phyloP scores from a whole-genome alignment of 805 yeast species.

The Wickerhamiella alocasiicola region DNA sequence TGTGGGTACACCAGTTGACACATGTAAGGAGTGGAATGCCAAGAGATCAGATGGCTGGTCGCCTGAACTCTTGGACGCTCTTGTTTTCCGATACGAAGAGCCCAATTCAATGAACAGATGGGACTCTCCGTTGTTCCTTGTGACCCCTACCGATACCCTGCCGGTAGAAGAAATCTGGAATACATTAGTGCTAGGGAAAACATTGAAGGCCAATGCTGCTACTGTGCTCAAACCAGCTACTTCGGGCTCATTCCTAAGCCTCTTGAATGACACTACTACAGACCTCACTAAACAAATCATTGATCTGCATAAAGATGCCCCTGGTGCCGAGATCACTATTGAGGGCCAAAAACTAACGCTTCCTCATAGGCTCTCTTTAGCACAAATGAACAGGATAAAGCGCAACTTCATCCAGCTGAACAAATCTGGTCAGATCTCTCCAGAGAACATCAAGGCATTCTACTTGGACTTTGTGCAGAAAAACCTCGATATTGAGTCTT shows the following conservation, averaged over 20 bases:
- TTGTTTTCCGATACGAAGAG: slow-evolving; percentile 83
- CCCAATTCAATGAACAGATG: slow-evolving; percentile 77
- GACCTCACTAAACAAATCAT: slow-evolving; percentile 49
- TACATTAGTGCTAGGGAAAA: slow-evolving; percentile 37
- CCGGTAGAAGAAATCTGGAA: slow-evolving; percentile 53
- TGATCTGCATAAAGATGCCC: slow-evolving; percentile 44
- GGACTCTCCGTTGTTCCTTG: slow-evolving; percentile 83
- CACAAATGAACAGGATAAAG: slow-evolving; percentile 72
- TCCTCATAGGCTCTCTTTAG: slow-evolving; percentile 54
- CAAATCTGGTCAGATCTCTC: slow-evolving; percentile 62
- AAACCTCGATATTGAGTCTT: slow-evolving; percentile 33
- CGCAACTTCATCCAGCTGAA: slow-evolving; percentile 75
- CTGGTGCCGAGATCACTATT: slow-evolving; percentile 27
- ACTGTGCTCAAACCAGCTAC: slow-evolving; percentile 73
- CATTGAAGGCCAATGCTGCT: slow-evolving; percentile 68
- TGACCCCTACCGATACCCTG: slow-evolving; percentile 39
- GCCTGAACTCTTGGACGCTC: slow-evolving; percentile 46
- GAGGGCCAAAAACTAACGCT: slow-evolving; percentile 40
- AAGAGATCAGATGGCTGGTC: slow-evolving; percentile 41
- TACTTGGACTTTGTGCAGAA: slow-evolving; percentile 69
- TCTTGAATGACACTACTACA: slow-evolving; percentile 61
- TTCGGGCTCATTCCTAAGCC: slow-evolving; percentile 61
- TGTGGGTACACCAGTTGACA: slow-evolving; percentile 53
- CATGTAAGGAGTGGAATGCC: slow-evolving; percentile 52
- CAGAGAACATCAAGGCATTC: slow-evolving; percentile 51